Base-by-base conservation (phyloP, 1,284 basidiomycete genomes). In the Marasmius oreades region DNA sequence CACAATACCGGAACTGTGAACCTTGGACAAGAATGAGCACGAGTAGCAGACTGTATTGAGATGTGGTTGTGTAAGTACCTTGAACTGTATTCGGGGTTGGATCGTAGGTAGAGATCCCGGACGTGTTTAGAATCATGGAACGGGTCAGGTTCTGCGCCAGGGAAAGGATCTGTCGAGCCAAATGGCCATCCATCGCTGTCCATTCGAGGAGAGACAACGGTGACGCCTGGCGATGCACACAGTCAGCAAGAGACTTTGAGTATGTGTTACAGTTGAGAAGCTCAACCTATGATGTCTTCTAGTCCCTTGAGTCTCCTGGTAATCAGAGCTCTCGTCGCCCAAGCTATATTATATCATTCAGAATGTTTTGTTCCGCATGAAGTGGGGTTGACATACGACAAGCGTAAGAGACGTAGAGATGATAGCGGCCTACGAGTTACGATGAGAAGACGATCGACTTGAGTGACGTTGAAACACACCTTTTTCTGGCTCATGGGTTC, bases 1-100 rank as follows among this genome's bases (percentile, higher is more conserved):
- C 94, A 99, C 1, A 98, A 76, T 48, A 95, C 76, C n/a, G 96
- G 95, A 2, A 95, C 93, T 3, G 93, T 93, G 76, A 92, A 94
- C 52, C 88, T 86, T 54, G 5, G 42, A 11, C 34, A 31, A 14
- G 5, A 42, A 34, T 39, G 33, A 59, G 20, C 24, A 16, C 26
- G 26, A 18, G 31, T 16, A 18, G 6, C 4, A 22, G 34, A 24
- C 22, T 22, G 24, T n/a, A 23, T 24, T 33, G 39, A 20, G 10
- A 28, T 16, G 26, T 43, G 42, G 12, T 16, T 20, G 5, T 6
- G 2, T 20, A 45, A 6, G 7, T 60, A 85, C 81, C 88, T 80
- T 53, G 87, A 88, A 10, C 65, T 61, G 63, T 92, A 95, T 52
- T 84, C 67, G 1, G 88, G 86, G 59, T 93, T 77, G 0, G 85